These are phyloP conservation scores for Lyophyllum semitale DNA, from an alignment of 768 basidiomycete species.

Conservation along the genomic window DNA sequence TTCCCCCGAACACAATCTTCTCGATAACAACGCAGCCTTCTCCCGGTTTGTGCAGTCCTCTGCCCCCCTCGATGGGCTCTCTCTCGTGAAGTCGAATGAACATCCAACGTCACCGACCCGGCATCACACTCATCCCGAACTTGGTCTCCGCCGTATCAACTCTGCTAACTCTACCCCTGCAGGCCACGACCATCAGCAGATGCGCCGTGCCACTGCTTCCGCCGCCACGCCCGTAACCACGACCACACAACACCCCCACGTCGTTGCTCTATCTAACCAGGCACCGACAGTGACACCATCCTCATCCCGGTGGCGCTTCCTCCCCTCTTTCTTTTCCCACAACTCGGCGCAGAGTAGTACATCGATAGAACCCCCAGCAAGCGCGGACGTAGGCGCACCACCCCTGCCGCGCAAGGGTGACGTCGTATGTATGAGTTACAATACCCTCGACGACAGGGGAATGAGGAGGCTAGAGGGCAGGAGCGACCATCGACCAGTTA, in stretches of 20 bases:
- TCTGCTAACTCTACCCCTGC: neutral
- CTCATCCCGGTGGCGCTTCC: conserved; percentile 48
- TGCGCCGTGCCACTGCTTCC: conserved; percentile 18
- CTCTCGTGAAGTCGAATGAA: conserved; percentile 29
- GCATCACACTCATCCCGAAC: conserved; percentile 9
- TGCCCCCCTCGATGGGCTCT: conserved; percentile 2
- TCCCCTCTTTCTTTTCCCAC: conserved; percentile 48
- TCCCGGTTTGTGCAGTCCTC: conserved; percentile 23
- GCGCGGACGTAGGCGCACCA: conserved; percentile 11
- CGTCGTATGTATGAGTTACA: conserved; percentile 70
- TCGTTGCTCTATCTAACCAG: conserved; percentile 3
- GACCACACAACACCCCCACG: conserved; percentile 9
- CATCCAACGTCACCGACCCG: conserved; percentile 16
- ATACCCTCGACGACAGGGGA: conserved; percentile 70
- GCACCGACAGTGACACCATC: conserved; percentile 1
- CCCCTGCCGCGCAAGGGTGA: conserved; percentile 59
- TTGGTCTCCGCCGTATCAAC: conserved; percentile 1
- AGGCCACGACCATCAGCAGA: neutral
- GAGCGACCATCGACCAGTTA: conserved; percentile 86
- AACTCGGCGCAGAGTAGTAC: conserved; percentile 26
- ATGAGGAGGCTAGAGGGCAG: conserved; percentile 79
- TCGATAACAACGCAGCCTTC: conserved; percentile 20
- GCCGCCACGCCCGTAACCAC: conserved; percentile 1
- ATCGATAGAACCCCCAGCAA: conserved; percentile 12
- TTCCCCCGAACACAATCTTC: conserved; percentile 19